phyloP scores from a whole-genome alignment of 169 alveolate species.

The Plasmodium falciparum region DNA sequence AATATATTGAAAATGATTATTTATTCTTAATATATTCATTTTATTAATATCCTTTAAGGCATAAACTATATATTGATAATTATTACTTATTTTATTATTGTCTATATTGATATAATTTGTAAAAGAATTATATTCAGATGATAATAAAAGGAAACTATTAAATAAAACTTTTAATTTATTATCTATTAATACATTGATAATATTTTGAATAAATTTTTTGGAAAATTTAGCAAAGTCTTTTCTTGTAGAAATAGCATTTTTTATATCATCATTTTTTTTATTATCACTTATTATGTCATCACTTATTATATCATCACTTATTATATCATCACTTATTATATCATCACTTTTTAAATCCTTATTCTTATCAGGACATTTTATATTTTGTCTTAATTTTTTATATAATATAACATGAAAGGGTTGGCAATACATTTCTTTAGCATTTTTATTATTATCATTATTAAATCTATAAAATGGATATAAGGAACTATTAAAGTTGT shows the following conservation, averaged over 20 bases:
- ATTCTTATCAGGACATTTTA: no score
- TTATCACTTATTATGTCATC: neutral
- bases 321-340: neutral
- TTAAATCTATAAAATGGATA: no score
- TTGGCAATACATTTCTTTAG: no score
- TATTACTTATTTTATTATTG: slow-evolving; percentile 14
- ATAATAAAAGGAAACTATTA: slow-evolving; percentile 26
- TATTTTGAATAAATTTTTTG: slow-evolving; percentile 28
- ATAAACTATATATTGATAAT: slow-evolving; percentile 57
- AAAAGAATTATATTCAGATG: slow-evolving; percentile 47
- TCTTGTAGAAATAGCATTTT: neutral
- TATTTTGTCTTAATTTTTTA: no score
- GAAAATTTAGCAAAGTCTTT: neutral
- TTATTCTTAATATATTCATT: slow-evolving; percentile 32
- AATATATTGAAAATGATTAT: neutral
- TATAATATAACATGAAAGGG: no score
- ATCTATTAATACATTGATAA: slow-evolving; percentile 33
- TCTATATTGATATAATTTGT: slow-evolving; percentile 8
- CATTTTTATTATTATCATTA: no score
- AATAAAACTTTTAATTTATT: slow-evolving; percentile 48
- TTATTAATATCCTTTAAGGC: slow-evolving; percentile 22
- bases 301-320: neutral
- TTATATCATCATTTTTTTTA: neutral
- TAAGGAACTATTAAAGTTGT: no score
- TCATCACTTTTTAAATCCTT: no score